Base-by-base conservation (phyloP, 257 asterid genomes). In the Solanum pennellii region DNA sequence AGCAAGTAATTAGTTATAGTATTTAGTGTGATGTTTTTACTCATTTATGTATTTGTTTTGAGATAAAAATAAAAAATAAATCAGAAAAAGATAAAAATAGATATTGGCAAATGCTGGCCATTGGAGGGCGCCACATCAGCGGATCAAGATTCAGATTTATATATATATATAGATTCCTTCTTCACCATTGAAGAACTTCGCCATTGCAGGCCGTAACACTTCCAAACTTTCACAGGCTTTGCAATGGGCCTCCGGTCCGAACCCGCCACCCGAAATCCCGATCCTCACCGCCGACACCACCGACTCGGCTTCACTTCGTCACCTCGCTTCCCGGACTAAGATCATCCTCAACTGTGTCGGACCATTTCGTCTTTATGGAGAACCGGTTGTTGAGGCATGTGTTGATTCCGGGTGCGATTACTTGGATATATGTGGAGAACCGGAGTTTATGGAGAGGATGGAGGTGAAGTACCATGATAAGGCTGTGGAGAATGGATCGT, bases 371-470 rank as follows among this genome's bases (percentile, higher is more conserved):
- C 94, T 94, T 83, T 93, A 93, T 80, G 98, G 99, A 13, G 92
- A 92, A 90, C 94, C 97, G 27, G 98, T 96, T 0, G 99, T 96
- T 12, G 84, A 87, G 69, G 98, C 98, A 12, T 96, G 98, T 89
- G 93, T 90, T 15, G 99, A 91, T 0, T 20, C 87, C 83, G 99
- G 98, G 41, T 95, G 98, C 82, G 98, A 95, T 88, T 96, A 95
- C 80, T 56, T 96, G 88, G 99, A 96, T 83, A 95, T 96, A 14
- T 91, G 93, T 44, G 99, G 98, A n/a, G 99, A 96, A 88, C 97
- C 98, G 9, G 99, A 95, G 90, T 95, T 96, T 86, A 95, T 95
- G 98, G 99, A 96, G 95, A 92, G 88, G 84, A 92, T 94, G 94
- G 99, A 95, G 89, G 92, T 89, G 1, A 12, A 11, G 60, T 94